Evolutionary conservation across 148 eudicot species (phyloP), one percentile per base, ranked within the genome.

Genomic region (Fagopyrum esculentum): DNA sequence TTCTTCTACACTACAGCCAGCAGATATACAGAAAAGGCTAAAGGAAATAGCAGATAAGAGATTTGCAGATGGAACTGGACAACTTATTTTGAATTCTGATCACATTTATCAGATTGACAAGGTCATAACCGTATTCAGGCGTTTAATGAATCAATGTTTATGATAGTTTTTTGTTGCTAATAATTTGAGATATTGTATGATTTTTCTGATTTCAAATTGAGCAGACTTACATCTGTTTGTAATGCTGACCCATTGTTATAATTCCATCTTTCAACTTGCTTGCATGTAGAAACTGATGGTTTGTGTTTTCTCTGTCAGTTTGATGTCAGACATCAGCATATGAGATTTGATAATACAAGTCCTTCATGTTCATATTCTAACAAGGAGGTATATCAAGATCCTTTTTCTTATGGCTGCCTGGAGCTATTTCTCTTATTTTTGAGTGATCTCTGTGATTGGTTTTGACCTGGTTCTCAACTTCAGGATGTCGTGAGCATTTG

Each of bases 11-110:
- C 96, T 95, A 71, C 93, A 86, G 77, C 93, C 93, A 47, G 89
- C 96, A 81, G 98, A 95, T 76, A 89, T 95, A 81, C 98, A 95
- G 83, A 89, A 86, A 82, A 85, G 85, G 74, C 83, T 95, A 71
- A 95, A 92, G 86, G 86, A 80, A 51, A 89, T 92, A 78, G 98
- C 98, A 70, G 98, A 95, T 81, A 89, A 90, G 79, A 85, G 97
- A 81, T 92, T 89, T 81, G 51, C 80, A 71, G 92, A 85, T 78
- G 77, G 90, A 73, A 84, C 77, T 80, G 97, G 68, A 80, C 92
- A 86, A 69, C 49, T 13, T 78, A 82, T 79, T 68, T 60, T 82
- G 76, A 87, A 84, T 77, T 75, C 93, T 22, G 88, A 87, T 45
- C 86, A 85, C 76, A 54, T 35, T 56, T 76, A 82, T 81, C 89